These are phyloP conservation scores for Eutrema yunnanense DNA, from an alignment of 345 rosid genomes.

Conservation along the genomic window DNA sequence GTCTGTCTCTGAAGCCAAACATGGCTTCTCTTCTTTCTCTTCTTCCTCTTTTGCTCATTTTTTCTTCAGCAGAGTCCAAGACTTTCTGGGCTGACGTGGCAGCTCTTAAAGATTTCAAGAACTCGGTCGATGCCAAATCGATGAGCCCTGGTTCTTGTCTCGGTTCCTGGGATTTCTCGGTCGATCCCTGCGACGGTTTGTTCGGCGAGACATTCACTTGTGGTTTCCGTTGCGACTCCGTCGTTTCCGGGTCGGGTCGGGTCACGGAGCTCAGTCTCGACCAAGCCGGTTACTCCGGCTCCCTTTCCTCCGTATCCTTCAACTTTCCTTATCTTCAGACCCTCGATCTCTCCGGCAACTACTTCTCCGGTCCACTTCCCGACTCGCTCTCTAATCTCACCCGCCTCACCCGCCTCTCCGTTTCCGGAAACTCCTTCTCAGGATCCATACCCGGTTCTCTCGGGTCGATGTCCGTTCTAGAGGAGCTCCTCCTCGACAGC, in stretches of 20 bases:
- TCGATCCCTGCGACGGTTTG: constrained; percentile 75
- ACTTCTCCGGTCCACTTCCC: constrained; percentile 56
- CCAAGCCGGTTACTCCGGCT: constrained; percentile 73
- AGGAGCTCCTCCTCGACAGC: constrained; percentile 62
- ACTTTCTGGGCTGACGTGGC: constrained; percentile 53
- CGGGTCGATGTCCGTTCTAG: constrained; percentile 46
- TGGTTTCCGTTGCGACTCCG: constrained; percentile 76
- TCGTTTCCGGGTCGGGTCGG: constrained; percentile 42
- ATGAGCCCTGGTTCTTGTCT: constrained; percentile 71
- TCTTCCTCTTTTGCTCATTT: not conserved
- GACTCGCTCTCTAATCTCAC: constrained; percentile 49
- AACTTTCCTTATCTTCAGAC: constrained; percentile 51
- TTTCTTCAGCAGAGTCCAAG: constrained; percentile 33
- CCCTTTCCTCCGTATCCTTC: constrained; percentile 47
- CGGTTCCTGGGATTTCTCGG: constrained; percentile 75
- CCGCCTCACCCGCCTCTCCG: constrained; percentile 47
- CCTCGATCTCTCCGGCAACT: constrained; percentile 65
- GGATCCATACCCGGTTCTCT: constrained; percentile 59
- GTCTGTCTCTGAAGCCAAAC: not conserved
- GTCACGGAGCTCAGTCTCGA: constrained; percentile 74
- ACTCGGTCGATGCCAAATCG: constrained; percentile 40
- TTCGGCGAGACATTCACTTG: constrained; percentile 75
- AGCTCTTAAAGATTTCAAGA: constrained; percentile 49
- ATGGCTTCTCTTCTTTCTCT: constrained; percentile 23
- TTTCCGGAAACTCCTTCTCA: constrained; percentile 61